A percentile compares a stretch with the other conserved stretches of the same genome.
Conservation (phyloP, 108 stramenopile species). For the Pseudonitzschia pungens region DNA sequence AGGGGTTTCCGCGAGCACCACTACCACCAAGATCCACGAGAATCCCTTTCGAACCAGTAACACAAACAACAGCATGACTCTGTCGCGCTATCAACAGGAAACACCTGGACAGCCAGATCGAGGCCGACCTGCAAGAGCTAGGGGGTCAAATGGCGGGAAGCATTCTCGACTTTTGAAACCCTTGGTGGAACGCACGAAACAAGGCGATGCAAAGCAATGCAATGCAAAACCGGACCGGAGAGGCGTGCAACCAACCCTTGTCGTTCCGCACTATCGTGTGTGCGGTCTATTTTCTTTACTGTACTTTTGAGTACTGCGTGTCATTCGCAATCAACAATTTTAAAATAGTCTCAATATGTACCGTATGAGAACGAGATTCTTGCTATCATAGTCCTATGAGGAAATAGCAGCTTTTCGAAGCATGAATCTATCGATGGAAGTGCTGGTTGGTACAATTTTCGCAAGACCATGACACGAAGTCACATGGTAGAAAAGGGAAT, state of each 20-base stretch:
- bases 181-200: too few relatives aligned
- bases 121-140: constrained; percentile 69
- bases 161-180: constrained; percentile 46
- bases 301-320: not conserved
- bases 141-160: constrained; percentile 70
- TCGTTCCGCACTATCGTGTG: not conserved
- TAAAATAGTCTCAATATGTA: too few relatives aligned
- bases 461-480: too few relatives aligned
- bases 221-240: too few relatives aligned
- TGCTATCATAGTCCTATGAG: too few relatives aligned
- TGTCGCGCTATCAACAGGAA: constrained; percentile 8
- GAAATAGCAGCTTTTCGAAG: too few relatives aligned
- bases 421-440: too few relatives aligned
- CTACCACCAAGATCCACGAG: constrained; percentile 23
- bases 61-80: not conserved
- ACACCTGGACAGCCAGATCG: constrained; percentile 44
- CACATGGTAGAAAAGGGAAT: too few relatives aligned
- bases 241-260: too few relatives aligned
- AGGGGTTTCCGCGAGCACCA: not conserved
- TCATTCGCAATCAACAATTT: not conserved
- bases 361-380: too few relatives aligned
- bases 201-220: too few relatives aligned
- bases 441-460: too few relatives aligned
- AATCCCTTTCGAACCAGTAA: constrained; percentile 28
- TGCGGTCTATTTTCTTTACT: not conserved